Conservation (phyloP, 2,329 filamentous ascomycete species). For the Xylariaceae sp. region DNA sequence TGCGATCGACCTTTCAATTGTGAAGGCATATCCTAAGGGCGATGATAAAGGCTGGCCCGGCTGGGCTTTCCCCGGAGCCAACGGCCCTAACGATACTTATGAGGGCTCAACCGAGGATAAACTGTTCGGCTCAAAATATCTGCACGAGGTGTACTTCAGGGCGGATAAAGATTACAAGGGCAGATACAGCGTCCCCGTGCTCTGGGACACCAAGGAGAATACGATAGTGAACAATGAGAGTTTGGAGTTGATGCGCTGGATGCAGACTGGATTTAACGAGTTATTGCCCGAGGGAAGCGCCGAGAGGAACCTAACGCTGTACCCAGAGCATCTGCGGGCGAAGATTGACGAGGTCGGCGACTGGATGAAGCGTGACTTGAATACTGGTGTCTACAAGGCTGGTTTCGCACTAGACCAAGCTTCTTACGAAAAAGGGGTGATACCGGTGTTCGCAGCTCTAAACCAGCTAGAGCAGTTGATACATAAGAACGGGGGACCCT, state of each 20-base stretch:
- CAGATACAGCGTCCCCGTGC: slow-evolving; percentile 60
- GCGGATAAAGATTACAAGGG: slow-evolving; percentile 63
- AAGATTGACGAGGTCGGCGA: slow-evolving; percentile 55
- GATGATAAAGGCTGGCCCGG: slow-evolving; percentile 65
- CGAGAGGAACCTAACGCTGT: slow-evolving; percentile 50
- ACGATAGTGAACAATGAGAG: slow-evolving; percentile 65
- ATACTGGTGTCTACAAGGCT: slow-evolving; percentile 63
- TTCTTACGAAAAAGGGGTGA: slow-evolving; percentile 56
- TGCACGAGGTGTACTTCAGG: slow-evolving; percentile 66
- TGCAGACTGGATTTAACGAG: slow-evolving; percentile 58
- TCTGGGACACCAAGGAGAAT: slow-evolving; percentile 62
- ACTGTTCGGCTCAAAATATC: slow-evolving; percentile 59
- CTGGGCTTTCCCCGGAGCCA: slow-evolving; percentile 58
- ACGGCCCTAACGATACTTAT: slow-evolving; percentile 50
- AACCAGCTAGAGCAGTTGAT: slow-evolving; percentile 58
- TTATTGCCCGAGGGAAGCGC: slow-evolving; percentile 45
- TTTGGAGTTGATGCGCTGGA: slow-evolving; percentile 58
- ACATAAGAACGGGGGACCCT: slow-evolving; percentile 47
- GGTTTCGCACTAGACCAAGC: slow-evolving; percentile 61
- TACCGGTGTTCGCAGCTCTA: slow-evolving; percentile 59
- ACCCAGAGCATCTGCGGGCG: slow-evolving; percentile 49
- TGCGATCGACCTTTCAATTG: slow-evolving; percentile 58
- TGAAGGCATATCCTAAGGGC: slow-evolving; percentile 69
- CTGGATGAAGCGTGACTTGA: slow-evolving; percentile 61
- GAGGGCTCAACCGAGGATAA: slow-evolving; percentile 62